Evolutionary conservation across 306 rosid genomes (phyloP).

Genomic region (Luffa acutangula): DNA sequence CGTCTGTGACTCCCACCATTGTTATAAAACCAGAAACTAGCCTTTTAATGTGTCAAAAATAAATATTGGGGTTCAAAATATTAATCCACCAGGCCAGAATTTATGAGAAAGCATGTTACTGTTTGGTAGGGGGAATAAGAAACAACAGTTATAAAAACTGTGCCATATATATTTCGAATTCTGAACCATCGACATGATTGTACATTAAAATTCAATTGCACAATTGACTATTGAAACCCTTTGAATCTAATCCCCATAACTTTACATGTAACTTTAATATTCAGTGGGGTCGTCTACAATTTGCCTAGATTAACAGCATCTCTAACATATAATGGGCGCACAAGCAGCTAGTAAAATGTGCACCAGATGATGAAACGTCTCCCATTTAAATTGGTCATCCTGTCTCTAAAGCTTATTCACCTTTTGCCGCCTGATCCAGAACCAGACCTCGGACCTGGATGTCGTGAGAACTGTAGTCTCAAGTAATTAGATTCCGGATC

Average conservation of each 20-base stretch:
- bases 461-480: slow-evolving; percentile 83
- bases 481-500: slow-evolving; percentile 49
- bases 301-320: neutral
- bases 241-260: slow-evolving; percentile 1
- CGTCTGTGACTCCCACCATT: neutral
- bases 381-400: neutral
- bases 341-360: slow-evolving; percentile 5
- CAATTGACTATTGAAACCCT: neutral
- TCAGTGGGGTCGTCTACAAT: slow-evolving; percentile 2
- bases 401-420: slow-evolving; percentile 22
- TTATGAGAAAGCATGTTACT: neutral
- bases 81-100: neutral
- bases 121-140: neutral
- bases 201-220: slow-evolving; percentile 7
- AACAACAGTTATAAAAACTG: neutral
- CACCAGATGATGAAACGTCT: neutral
- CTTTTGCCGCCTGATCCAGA: slow-evolving; percentile 58
- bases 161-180: neutral
- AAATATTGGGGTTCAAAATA: neutral
- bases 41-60: neutral
- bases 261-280: neutral
- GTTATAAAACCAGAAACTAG: neutral
- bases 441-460: slow-evolving; percentile 78
- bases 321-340: neutral
- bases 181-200: neutral